Base-by-base conservation (phyloP, 768 basidiomycete genomes). In the Mycena olivaceomarginata region DNA sequence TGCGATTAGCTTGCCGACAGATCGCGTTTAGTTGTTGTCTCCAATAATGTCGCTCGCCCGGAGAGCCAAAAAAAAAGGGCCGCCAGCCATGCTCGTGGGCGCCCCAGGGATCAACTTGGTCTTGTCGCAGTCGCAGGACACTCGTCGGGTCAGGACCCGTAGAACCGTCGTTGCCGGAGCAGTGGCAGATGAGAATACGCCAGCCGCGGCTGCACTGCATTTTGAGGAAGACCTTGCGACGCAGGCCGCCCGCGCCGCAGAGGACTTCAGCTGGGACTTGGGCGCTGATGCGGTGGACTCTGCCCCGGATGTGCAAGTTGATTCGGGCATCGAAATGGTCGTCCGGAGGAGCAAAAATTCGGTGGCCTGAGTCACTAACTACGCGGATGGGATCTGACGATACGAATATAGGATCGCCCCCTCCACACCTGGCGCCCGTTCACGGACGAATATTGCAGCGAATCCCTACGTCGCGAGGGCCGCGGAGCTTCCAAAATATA, bases 161-260 rank as follows among this genome's bases (percentile, higher is more conserved):
- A 15, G 62, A 18, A 40, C 39, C 4, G 62, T 40, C 18, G 39
- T 7, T 18, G 39, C 37, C 4, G 45, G 48, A 22, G 75, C 3
- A 45, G 56, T 40, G 37, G 63, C 75, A 18, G 41, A 41, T 41
- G 20, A 20, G 9, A 45, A 2, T 1, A 5, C 4, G 20, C n/a
- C 45, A 5, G 12, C 20, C 1, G 18, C 1, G 7, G 4, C 10
- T 2, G 31, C 31, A 31, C 31, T 31, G 31, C 40, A 45, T 7
- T 73, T 40, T 31, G 56, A 57, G 53, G 64, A 74, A 12, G 72
- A 74, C 18, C 45, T 67, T 9, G 45, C 25, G 5, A 74, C 72
- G 1, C 43, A 40, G 16, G 31, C 31, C 31, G 31, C 31, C 31
- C 31, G 31, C 31, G 31, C 31, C 31, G 31, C 31, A 31, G 31